Percentiles rank a stretch among this genome's conserved stretches.
Evolutionary conservation across 305 asterid genomes (phyloP).

Genomic region (Fraxinus greggii): DNA sequence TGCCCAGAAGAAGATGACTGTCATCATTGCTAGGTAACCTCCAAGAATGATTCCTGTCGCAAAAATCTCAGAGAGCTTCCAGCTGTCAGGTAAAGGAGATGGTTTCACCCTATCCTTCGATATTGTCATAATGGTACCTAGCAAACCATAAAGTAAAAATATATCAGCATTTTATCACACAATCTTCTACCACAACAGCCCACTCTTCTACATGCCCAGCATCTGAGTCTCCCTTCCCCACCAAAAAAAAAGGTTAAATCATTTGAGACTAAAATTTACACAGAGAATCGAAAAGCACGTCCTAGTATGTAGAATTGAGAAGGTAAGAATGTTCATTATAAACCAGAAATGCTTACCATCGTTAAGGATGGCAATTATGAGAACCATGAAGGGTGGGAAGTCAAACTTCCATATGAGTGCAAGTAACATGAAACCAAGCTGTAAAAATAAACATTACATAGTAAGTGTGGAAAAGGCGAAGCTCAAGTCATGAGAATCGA

Average conservation of each 20-base stretch:
- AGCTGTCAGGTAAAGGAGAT: conserved; percentile 81
- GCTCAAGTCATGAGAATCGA: not conserved
- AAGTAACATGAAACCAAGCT: conserved; percentile 83
- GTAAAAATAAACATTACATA: conserved; percentile 27
- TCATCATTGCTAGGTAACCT: conserved; percentile 69
- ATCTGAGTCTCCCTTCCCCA: not conserved
- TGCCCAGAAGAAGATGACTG: conserved; percentile 77
- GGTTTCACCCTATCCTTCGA: conserved; percentile 83
- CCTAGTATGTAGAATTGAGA: conserved; percentile 7
- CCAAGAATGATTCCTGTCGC: conserved; percentile 71
- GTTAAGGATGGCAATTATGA: conserved; percentile 72
- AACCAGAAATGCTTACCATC: conserved; percentile 48
- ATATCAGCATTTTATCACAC: not conserved
- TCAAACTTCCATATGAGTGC: conserved; percentile 78
- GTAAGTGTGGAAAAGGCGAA: conserved; percentile 19
- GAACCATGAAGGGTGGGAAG: conserved; percentile 85
- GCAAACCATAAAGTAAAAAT: conserved; percentile 9
- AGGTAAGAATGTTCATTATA: not conserved
- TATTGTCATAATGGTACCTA: conserved; percentile 83
- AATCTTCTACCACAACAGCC: conserved; percentile 1
- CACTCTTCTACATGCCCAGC: not conserved
- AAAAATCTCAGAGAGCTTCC: conserved; percentile 75
- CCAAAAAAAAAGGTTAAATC: not conserved
- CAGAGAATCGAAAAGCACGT: not conserved
- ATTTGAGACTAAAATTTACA: not conserved